Evolutionary conservation across 805 yeast species (phyloP).

Genomic region (Monosporozyma unispora): DNA sequence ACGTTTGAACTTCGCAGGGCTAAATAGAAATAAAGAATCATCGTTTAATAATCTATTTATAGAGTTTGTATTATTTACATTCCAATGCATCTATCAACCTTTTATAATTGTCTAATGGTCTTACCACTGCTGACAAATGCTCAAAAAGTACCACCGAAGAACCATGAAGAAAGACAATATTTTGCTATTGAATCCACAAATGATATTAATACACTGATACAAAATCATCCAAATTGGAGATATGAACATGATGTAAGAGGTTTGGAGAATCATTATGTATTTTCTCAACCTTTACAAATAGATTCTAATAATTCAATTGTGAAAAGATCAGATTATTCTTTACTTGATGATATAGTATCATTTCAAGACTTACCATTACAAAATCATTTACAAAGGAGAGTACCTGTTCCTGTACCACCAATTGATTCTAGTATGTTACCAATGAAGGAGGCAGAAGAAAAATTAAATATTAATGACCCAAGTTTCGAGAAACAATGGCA

Average conservation of each 20-base stretch:
- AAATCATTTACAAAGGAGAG: conserved; percentile 40
- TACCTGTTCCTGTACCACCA: conserved; percentile 44
- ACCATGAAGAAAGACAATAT: conserved; percentile 46
- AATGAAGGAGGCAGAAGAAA: conserved; percentile 38
- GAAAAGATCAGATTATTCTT: conserved; percentile 11
- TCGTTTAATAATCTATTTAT: too few species aligned
- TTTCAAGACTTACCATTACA: conserved; percentile 50
- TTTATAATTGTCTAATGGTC: not conserved
- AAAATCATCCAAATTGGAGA: conserved; percentile 36
- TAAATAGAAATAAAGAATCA: too few species aligned
- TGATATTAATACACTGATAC: conserved; percentile 31
- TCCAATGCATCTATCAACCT: not conserved
- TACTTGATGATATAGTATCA: conserved; percentile 25
- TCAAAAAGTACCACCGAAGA: conserved; percentile 33
- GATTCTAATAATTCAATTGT: not conserved
- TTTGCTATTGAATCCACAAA: conserved; percentile 50
- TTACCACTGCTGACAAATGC: not conserved
- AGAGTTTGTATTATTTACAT: not conserved
- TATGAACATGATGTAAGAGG: conserved; percentile 63
- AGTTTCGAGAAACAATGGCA: conserved; percentile 87
- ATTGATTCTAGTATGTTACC: conserved; percentile 46
- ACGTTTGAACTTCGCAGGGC: too few species aligned
- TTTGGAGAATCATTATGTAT: conserved; percentile 53
- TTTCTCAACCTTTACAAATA: conserved; percentile 38
- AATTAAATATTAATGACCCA: conserved; percentile 71